Base-by-base conservation (phyloP, 2,329 filamentous ascomycete genomes). In the Epichloe scottii region DNA sequence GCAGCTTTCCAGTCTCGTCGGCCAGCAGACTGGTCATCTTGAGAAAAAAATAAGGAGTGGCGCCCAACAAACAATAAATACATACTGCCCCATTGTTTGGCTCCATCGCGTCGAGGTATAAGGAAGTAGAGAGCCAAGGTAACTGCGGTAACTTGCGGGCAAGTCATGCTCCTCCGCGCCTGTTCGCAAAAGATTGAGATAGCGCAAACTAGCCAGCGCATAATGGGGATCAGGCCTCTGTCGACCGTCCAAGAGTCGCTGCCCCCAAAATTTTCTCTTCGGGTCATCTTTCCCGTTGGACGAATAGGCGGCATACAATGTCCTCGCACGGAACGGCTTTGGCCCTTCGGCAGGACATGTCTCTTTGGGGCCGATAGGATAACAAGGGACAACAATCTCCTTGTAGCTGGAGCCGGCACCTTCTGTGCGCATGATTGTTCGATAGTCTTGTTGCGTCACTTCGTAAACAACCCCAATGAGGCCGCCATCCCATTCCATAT, bases 391-490 rank as follows among this genome's bases (percentile, higher is more conserved):
- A 0, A 88, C 63, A 11, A 95, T 80, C 63, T 97, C 89, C 51
- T 84, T 73, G 71, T 98, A 98, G n/a, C 83, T 78, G 2, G 82
- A 70, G 17, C 90, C 90, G 34, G 87, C 90, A 48, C 91, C 91
- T 66, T 98, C 93, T 5, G 90, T 96, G 5, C 84, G 84, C 54
- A 97, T 84, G 58, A 98, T 95, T 53, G 79, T 85, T 6, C 82
- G 77, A 64, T 87, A 98, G 69, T 98, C 93, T 42, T 77, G 67
- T 17, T 76, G 71, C 1, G 89, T 95, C 33, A 97, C 88, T 70
- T 97, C 90, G 70, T 98, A 98, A 4, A 97, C 93, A 15, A 95
- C 89, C 23, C 93, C 93, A 40, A 96, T 79, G 2, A 98, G 76
- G 4, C 88, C 87, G 61, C 89, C 90, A 56, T 81, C 72, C 89